Base-by-base conservation (phyloP, 2,329 filamentous ascomycete genomes). In the Phyllosticta capitalensis region DNA sequence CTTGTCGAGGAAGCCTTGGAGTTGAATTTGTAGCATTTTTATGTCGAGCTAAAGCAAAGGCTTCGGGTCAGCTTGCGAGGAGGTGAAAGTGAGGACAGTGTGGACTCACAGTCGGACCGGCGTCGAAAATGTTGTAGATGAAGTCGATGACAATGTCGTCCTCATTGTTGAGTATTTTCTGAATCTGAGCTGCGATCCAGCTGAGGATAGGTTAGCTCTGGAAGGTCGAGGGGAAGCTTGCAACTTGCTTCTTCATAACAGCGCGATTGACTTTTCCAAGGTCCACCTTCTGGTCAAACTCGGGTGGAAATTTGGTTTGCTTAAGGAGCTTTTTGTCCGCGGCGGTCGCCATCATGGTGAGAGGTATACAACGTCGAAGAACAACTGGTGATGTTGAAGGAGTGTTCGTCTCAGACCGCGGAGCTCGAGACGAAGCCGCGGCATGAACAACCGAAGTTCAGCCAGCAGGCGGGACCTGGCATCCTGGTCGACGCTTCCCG, bases 201-300 rank as follows among this genome's bases (percentile, higher is more conserved):
- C 91, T 96, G 66, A 55, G 52, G 5, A 48, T n/a, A 49, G 14
- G 9, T 26, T 55, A 50, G 30, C 33, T 49, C 53, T 52, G 55
- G 51, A 45, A 19, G 38, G 50, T 45, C 24, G 52, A 56, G 58
- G 12, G 5, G 14, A 26, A 19, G 7, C 21, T 55, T 54, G 56
- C 45, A 62, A 76, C 86, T 69, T 71, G 95, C 89, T 94, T 95
- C 81, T 96, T 96, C 85, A 99, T 95, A 59, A 99, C 89, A 74
- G 95, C 90, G 55, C 96, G 80, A 71, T 99, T 96, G 74, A 99
- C 91, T 78, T 97, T 97, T 67, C 86, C 84, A 84, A 95, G 96
- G 78, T 99, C 92, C 64, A 99, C 94, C 78, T 96, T 96, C 72
- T 89, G 86, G 71, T 83, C 92, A 77, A 97, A 99, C 70, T 96